Base-by-base conservation (phyloP, 345 rosid species). In the Linum tenue region DNA sequence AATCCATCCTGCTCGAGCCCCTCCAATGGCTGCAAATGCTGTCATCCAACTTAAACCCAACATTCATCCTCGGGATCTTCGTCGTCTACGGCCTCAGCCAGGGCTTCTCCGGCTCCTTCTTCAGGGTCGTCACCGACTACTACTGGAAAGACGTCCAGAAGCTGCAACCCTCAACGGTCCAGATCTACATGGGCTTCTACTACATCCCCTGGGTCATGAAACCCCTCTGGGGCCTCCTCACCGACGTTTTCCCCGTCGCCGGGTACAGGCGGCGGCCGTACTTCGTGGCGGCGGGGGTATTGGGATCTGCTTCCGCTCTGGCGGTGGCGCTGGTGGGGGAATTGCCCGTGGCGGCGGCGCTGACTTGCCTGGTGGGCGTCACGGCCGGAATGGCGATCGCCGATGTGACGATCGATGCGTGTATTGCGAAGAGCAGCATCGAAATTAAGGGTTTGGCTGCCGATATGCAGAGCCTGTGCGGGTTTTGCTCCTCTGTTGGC, bases 371-470 rank as follows among this genome's bases (percentile, higher is more conserved):
- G 77, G 15, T 81, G 44, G 97, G 97, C 63, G 73, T 87, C 37
- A 59, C 88, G 39, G 88, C 88, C 10, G 85, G 82, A 36, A 55
- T 90, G 80, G 97, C 97, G 2, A 85, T 85, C 39, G 90, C 90
- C n/a, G 92, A 90, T 64, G 95, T 87, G 37, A 87, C 83, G 2
- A 90, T 87, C 63, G 97, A 90, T 76, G 97, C 97, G 9, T 85
- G 97, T 78, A 83, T 90, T 67, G 97, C 95, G 10, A 83, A 69
- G 57, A 85, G 85, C 67, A 87, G 91, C 41, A 87, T 90, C 53
- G 79, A 78, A 76, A 65, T 80, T 36, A 68, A 81, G 39, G 66
- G 78, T 5, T 69, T 90, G 68, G 91, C 95, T 11, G 81, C 97
- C 17, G 97, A 90, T 73, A 85, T 90, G 82, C 97, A 90, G 69